Base-by-base conservation (phyloP, 2,329 filamentous ascomycete species). In the Ilyonectria mors-panacis region DNA sequence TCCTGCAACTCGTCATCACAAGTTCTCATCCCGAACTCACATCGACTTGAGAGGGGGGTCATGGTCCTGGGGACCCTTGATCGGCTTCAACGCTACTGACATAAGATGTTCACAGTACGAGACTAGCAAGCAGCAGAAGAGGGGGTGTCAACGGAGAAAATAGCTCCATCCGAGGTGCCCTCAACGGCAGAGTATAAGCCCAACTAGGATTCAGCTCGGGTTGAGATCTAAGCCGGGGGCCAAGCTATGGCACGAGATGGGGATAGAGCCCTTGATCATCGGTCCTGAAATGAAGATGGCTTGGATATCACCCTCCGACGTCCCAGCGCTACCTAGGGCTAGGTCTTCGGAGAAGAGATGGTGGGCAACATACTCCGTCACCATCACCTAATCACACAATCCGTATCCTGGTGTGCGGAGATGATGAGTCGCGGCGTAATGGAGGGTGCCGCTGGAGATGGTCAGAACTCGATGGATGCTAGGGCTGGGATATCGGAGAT, bases 211-310 rank as follows among this genome's bases (percentile, higher is more conserved):
- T 17, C 57, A 58, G 37, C 55, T 45, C 42, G 61, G 47, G 63
- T 54, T 55, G 37, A 59, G 63, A 60, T 63, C 53, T 59, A 68
- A 65, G 66, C 69, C 47, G 58, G 73, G 73, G 71, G 65, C 74
- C 66, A 71, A 70, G 63, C 55, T 66, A 47, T 51, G 69, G 45
- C 42, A 63, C 61, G 63, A 47, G 54, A 59, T 45, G 53, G 37
- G 15, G 65, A 61, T 37, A 23, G n/a, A 56, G 68, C 57, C 26
- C 55, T 60, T 63, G 66, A 59, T 67, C 62, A 51, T 33, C 58
- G 61, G 51, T 33, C 47, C 50, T 57, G 68, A 70, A 57, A 63
- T 64, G 59, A 68, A 21, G 58, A 61, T 54, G 63, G 59, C 44
- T 68, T 39, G 48, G 48, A 59, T 66, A 67, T 68, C 59, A 64